Conservation (phyloP, 192 early-diverging fungal species). For the Backusella sp. region DNA sequence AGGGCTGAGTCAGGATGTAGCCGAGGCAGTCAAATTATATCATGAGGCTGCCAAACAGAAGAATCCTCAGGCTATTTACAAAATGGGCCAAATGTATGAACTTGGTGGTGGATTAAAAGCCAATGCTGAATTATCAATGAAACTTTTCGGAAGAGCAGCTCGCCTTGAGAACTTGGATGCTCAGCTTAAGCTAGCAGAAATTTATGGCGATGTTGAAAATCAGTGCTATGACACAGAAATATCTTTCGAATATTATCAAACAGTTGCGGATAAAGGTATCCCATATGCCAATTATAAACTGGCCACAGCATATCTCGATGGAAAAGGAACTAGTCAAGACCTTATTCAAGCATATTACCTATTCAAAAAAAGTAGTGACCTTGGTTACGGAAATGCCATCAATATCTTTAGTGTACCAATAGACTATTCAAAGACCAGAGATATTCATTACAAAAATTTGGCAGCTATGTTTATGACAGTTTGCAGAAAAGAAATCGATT, state of each 20-base stretch:
- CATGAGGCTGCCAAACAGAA: too few relatives aligned
- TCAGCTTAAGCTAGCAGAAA: too few relatives aligned
- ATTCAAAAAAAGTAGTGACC: not conserved
- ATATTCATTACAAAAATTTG: not conserved
- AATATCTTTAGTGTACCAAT: not conserved
- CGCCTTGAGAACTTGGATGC: too few relatives aligned
- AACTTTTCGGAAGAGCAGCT: too few relatives aligned
- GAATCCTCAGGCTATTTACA: too few relatives aligned
- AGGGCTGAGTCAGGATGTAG: too few relatives aligned
- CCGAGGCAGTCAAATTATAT: too few relatives aligned
- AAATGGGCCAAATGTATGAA: too few relatives aligned
- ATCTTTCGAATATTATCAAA: constrained; percentile 15
- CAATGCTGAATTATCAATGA: too few relatives aligned
- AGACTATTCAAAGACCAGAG: not conserved
- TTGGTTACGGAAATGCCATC: not conserved
- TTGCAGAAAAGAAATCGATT: not conserved
- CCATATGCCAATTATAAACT: not conserved
- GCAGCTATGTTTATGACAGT: not conserved
- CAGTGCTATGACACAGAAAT: too few relatives aligned
- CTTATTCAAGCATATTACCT: not conserved
- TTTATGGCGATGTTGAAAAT: too few relatives aligned
- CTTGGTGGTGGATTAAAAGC: too few relatives aligned
- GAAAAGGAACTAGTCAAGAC: constrained; percentile 21
- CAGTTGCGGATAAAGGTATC: not conserved
- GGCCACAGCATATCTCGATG: not conserved